These are phyloP conservation scores for Suillus tomentosus DNA, from an alignment of 768 basidiomycete species.

Conservation along the genomic window DNA sequence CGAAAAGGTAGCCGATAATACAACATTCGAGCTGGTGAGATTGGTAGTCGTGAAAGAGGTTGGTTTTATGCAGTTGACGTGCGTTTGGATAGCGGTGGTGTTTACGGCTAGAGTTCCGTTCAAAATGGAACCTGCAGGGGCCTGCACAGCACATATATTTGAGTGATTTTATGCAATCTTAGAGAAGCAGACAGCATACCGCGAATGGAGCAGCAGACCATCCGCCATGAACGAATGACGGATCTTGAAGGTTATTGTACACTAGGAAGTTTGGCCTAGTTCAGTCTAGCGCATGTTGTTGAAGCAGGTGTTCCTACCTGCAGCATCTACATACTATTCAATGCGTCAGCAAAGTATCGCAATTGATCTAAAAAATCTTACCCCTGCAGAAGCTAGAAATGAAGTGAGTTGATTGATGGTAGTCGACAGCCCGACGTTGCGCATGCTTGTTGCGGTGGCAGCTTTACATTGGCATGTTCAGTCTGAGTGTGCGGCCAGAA, in stretches of 20 bases:
- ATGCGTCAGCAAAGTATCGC: constrained; percentile 21
- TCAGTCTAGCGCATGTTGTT: neutral
- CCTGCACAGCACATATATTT: constrained; percentile 31
- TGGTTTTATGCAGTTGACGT: constrained; percentile 49
- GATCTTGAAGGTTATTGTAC: constrained; percentile 48
- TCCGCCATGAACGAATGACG: constrained; percentile 51
- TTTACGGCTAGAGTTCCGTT: constrained; percentile 57
- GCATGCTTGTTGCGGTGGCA: constrained; percentile 42
- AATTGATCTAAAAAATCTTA: constrained; percentile 26
- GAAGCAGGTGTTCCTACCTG: constrained; percentile 19
- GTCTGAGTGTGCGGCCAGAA: constrained; percentile 40
- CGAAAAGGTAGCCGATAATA: constrained; percentile 45
- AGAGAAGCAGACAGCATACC: constrained; percentile 32
- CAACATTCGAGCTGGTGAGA: constrained; percentile 30
- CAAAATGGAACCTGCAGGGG: constrained; percentile 42
- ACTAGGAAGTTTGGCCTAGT: constrained; percentile 19
- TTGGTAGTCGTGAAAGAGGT: constrained; percentile 27
- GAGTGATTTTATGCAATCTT: neutral
- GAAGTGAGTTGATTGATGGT: constrained; percentile 47
- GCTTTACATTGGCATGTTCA: constrained; percentile 28
- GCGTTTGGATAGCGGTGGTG: constrained; percentile 49
- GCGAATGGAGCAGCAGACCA: constrained; percentile 61
- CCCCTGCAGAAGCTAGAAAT: constrained; percentile 63
- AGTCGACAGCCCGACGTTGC: constrained; percentile 46
- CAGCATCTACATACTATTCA: constrained; percentile 36